phyloP scores from a whole-genome alignment of 371 early-diverging fungal species.

The Mortierella sp. region DNA sequence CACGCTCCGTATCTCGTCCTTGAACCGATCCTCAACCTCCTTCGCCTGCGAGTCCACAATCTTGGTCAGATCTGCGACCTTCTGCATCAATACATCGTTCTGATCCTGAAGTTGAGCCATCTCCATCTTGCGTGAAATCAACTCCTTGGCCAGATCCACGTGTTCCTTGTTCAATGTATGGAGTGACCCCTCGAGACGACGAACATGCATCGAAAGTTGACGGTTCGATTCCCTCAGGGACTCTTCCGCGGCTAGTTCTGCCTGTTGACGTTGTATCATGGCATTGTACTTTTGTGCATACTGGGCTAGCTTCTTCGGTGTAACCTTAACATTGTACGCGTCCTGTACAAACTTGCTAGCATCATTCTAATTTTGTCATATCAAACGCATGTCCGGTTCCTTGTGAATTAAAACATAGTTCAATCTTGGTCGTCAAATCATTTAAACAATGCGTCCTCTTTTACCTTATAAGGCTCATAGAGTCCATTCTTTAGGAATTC shows the following conservation, averaged over 20 bases:
- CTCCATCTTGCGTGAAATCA: slow-evolving; percentile 70
- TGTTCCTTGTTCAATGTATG: slow-evolving; percentile 80
- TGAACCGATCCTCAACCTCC: slow-evolving; percentile 75
- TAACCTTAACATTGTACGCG: slow-evolving; percentile 78
- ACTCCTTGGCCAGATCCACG: slow-evolving; percentile 65
- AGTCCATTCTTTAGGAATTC: slow-evolving; percentile 86
- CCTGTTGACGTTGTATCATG: slow-evolving; percentile 70
- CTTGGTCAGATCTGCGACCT: slow-evolving; percentile 65
- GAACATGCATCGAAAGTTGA: slow-evolving; percentile 69
- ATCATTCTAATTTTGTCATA: slow-evolving; percentile 51
- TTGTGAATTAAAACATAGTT: too few species aligned
- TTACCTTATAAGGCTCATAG: slow-evolving; percentile 66
- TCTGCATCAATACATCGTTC: slow-evolving; percentile 74
- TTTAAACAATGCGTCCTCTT: neutral
- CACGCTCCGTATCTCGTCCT: slow-evolving; percentile 84
- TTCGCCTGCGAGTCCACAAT: slow-evolving; percentile 69
- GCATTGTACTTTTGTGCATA: slow-evolving; percentile 77
- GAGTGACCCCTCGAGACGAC: slow-evolving; percentile 69
- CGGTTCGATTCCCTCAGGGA: slow-evolving; percentile 77
- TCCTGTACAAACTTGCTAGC: slow-evolving; percentile 76
- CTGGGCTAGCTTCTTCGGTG: slow-evolving; percentile 72
- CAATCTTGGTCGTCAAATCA: neutral
- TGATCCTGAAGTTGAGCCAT: slow-evolving; percentile 70
- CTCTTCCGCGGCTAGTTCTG: slow-evolving; percentile 77
- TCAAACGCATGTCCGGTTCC: too few species aligned